phyloP scores from a whole-genome alignment of 2,329 filamentous ascomycete species.

The Beauveria sp. region DNA sequence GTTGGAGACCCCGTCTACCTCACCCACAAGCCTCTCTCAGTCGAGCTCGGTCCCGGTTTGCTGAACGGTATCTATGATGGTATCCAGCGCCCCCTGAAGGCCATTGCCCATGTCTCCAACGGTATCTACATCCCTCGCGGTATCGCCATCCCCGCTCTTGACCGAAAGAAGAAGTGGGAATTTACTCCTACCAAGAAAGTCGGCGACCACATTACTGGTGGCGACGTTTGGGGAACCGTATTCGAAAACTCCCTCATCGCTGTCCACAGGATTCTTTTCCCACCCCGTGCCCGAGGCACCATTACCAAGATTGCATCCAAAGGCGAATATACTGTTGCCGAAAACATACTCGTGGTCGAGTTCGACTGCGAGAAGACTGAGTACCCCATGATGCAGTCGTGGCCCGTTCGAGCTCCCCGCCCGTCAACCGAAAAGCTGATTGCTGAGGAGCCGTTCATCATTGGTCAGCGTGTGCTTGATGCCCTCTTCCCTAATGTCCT shows the following conservation, averaged over 20 bases:
- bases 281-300: constrained; percentile 80
- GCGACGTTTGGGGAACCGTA: constrained; percentile 91
- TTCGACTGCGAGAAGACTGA: constrained; percentile 94
- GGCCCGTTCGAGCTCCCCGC: constrained; percentile 94
- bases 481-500: constrained; percentile 94
- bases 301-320: constrained; percentile 87
- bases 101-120: constrained; percentile 67
- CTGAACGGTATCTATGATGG: constrained; percentile 99
- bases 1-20: constrained; percentile 88
- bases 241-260: constrained; percentile 93
- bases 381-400: constrained; percentile 97
- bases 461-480: constrained; percentile 94
- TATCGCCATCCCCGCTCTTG: constrained; percentile 77
- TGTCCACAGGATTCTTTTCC: constrained; percentile 87
- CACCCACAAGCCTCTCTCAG: constrained; percentile 92
- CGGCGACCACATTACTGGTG: constrained; percentile 92
- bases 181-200: constrained; percentile 89
- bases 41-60: constrained; percentile 92
- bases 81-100: constrained; percentile 89
- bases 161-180: constrained; percentile 92
- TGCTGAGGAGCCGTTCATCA: constrained; percentile 84
- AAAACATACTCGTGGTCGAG: constrained; percentile 91
- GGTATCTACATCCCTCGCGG: constrained; percentile 98
- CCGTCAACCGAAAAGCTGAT: constrained; percentile 88
- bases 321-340: constrained; percentile 87